Evolutionary conservation across 2,329 filamentous ascomycete genomes (phyloP).

Genomic region (Colletotrichum eremochloae): DNA sequence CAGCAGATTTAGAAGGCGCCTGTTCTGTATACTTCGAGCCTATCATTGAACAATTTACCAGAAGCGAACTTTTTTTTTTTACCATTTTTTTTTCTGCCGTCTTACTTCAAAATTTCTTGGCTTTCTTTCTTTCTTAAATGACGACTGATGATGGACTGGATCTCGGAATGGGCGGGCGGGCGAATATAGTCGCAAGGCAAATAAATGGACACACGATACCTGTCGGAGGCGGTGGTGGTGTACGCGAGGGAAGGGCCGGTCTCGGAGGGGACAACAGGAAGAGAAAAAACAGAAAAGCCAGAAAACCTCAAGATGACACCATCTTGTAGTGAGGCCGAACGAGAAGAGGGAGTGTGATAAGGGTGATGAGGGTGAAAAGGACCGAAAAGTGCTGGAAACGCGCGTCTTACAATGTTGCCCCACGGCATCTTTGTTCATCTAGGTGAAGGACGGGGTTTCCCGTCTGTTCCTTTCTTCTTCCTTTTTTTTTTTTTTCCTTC

Average conservation of each 20-base stretch:
- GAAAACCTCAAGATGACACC: conserved; percentile 2
- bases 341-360: not conserved
- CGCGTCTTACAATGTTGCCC: conserved; percentile 48
- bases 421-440: conserved; percentile 50
- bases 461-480: conserved; percentile 29
- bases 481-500: conserved; percentile 21
- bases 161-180: conserved; percentile 17
- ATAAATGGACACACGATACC: conserved; percentile 28
- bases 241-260: conserved; percentile 11
- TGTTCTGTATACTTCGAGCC: conserved; percentile 42
- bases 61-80: conserved; percentile 19
- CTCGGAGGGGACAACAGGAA: not conserved
- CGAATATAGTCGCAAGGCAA: conserved; percentile 27
- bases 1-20: conserved; percentile 20
- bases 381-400: conserved; percentile 38
- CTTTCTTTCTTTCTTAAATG: conserved; percentile 30
- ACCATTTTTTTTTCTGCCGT: not conserved
- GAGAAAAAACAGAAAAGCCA: conserved; percentile 13
- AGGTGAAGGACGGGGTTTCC: conserved; percentile 22
- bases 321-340: conserved; percentile 12
- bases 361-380: not conserved
- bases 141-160: conserved; percentile 38
- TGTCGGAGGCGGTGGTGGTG: conserved; percentile 27
- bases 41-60: conserved; percentile 40
- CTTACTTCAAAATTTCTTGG: conserved; percentile 8